Evolutionary conservation across 495 filamentous ascomycete species (phyloP).

Genomic region (Peziza echinospora): DNA sequence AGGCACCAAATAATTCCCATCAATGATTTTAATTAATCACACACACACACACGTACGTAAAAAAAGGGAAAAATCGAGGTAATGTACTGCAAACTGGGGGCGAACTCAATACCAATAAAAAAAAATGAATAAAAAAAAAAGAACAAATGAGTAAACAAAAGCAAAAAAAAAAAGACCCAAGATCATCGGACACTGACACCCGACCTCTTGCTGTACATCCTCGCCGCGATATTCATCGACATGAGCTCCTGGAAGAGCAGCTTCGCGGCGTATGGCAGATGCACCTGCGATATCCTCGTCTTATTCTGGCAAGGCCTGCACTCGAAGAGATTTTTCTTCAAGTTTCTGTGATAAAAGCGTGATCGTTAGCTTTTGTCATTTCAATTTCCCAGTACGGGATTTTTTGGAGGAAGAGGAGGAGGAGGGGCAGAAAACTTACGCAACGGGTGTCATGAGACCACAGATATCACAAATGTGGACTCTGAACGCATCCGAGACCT

Average conservation of each 20-base stretch:
- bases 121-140: not conserved
- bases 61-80: too few relatives aligned
- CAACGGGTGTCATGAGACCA: constrained; percentile 94
- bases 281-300: constrained; percentile 87
- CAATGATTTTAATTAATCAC: too few relatives aligned
- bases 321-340: constrained; percentile 84
- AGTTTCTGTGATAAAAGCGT: too few relatives aligned
- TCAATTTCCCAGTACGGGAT: not conserved
- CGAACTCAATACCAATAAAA: not conserved
- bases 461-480: constrained; percentile 98
- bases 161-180: not conserved
- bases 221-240: constrained; percentile 91
- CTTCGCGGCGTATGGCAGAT: constrained; percentile 96
- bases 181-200: constrained; percentile 41
- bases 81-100: too few relatives aligned
- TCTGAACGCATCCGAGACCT: constrained; percentile 92
- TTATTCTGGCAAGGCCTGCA: constrained; percentile 97
- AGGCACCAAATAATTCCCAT: too few relatives aligned
- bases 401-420: constrained; percentile 1
- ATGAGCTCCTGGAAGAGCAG: constrained; percentile 94
- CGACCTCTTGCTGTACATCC: constrained; percentile 80
- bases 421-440: too few relatives aligned
- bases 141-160: not conserved
- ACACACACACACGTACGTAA: too few relatives aligned
- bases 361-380: too few relatives aligned